phyloP scores from a whole-genome alignment of 257 asterid species.

The Phtheirospermum japonicum region DNA sequence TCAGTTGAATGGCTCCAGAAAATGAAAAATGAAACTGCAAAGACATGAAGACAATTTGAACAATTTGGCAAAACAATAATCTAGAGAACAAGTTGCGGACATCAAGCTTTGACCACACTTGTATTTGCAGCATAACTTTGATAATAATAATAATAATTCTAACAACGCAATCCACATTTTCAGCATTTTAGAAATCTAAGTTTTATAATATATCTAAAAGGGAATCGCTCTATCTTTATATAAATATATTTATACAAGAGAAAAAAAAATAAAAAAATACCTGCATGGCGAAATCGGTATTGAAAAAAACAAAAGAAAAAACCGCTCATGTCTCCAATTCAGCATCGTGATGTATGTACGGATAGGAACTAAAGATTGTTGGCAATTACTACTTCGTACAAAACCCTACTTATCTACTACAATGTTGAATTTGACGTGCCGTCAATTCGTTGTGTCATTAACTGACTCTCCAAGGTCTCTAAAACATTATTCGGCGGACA shows the following conservation, averaged over 20 bases:
- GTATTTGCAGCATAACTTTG: not conserved
- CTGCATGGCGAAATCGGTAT: conserved; percentile 24
- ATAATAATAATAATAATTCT: too few species aligned
- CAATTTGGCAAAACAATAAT: not conserved
- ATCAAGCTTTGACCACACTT: not conserved
- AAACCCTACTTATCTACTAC: conserved; percentile 26
- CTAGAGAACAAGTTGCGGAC: not conserved
- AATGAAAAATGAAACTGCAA: conserved; percentile 14
- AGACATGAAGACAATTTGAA: not conserved
- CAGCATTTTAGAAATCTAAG: too few species aligned
- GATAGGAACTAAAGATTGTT: conserved; percentile 14
- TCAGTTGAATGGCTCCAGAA: conserved; percentile 15
- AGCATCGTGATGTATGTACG: conserved; percentile 22
- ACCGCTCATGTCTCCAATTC: conserved; percentile 19
- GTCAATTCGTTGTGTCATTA: conserved; percentile 33
- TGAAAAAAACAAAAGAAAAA: not conserved
- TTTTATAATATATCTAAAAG: too few species aligned
- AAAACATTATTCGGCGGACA: conserved; percentile 63
- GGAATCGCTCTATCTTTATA: not conserved
- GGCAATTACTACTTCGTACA: conserved; percentile 3
- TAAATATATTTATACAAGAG: not conserved
- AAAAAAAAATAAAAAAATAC: conserved; percentile 17
- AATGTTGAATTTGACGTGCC: conserved; percentile 39
- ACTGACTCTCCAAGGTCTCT: conserved; percentile 48
- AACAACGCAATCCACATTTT: not conserved